Conservation (phyloP, 2,329 filamentous ascomycete species). For the Pezicula radicicola region DNA sequence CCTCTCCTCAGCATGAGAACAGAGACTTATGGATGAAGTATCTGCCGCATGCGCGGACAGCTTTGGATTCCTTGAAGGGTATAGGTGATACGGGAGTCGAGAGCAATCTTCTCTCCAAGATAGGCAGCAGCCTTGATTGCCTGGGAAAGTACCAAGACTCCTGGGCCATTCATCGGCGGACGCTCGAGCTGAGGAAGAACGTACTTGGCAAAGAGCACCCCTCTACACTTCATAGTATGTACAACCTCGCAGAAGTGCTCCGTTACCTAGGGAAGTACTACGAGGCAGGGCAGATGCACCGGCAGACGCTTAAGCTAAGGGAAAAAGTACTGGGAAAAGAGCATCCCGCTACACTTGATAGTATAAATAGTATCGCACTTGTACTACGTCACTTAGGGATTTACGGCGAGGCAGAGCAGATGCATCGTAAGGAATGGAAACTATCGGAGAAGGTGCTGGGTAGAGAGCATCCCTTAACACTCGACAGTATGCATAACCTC, state of each 20-base stretch:
- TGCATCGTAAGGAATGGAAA: constrained; percentile 11
- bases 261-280: constrained; percentile 12
- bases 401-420: constrained; percentile 24
- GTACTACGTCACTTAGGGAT: constrained; percentile 17
- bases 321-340: constrained; percentile 18
- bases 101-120: not conserved
- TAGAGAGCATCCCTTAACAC: not conserved
- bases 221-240: constrained; percentile 13
- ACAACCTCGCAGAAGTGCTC: constrained; percentile 12
- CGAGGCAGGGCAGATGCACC: constrained; percentile 20
- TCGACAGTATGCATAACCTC: not conserved
- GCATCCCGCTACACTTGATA: constrained; percentile 15
- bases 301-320: constrained; percentile 10
- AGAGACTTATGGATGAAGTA: constrained; percentile 23
- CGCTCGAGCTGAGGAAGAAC: constrained; percentile 7
- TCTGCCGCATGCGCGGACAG: constrained; percentile 25
- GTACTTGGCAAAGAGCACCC: constrained; percentile 10
- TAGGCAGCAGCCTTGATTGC: not conserved
- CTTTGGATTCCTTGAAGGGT: not conserved
- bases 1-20: constrained; percentile 7
- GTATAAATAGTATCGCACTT: constrained; percentile 18
- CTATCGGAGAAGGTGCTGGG: not conserved
- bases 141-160: constrained; percentile 7
- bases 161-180: constrained; percentile 9
- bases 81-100: not conserved